Evolutionary conservation across 371 early-diverging fungal species (phyloP), one percentile per base, ranked within the genome.

Genomic region (Lichtheimia ornata): DNA sequence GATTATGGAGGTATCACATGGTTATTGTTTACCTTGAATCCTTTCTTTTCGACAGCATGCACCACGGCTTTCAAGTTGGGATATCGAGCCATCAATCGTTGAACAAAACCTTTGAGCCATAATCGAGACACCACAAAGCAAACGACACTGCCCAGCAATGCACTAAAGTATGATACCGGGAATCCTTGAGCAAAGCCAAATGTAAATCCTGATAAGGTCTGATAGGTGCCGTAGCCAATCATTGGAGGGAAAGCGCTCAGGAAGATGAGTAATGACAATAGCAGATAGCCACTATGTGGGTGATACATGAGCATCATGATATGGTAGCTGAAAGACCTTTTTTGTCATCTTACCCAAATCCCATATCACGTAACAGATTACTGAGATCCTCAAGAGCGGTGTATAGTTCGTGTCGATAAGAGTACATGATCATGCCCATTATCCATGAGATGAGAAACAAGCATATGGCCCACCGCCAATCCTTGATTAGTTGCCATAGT

Each of bases 211-310:
- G 87, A 80, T 64, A 90, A 60, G 12, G 85, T 86, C 51, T 85
- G 77, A 45, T 81, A 79, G 2, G 85, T 83, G 47, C 85, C 79
- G 63, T 88, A 90, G 9, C 91, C 91, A 54, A 87, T 70, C 62
- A 90, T 62, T 5, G 88, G 88, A 17, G 90, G 90, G 50, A 88
- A 88, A 7, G 86, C 84, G 11, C 87, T 82, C 11, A 77, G 62
- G 59, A 86, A 84, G 50, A 81, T 77, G 11, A 77, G 58, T 5
- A 56, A 51, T 12, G 73, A 62, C 53, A 81, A 68, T 50, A 81
- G 51, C 4, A 73, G n/a, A 56, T 81, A 76, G 1, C 81, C 81
- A 42, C 81, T 77, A 58, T 13, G n/a, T 24, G 18, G 2, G 20
- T 35, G 17, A 0, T n/a, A 35, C 13, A 49, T 18, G 4, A 52